Conservation (phyloP, 179 eudicot species). For the Carnegiea gigantea region DNA sequence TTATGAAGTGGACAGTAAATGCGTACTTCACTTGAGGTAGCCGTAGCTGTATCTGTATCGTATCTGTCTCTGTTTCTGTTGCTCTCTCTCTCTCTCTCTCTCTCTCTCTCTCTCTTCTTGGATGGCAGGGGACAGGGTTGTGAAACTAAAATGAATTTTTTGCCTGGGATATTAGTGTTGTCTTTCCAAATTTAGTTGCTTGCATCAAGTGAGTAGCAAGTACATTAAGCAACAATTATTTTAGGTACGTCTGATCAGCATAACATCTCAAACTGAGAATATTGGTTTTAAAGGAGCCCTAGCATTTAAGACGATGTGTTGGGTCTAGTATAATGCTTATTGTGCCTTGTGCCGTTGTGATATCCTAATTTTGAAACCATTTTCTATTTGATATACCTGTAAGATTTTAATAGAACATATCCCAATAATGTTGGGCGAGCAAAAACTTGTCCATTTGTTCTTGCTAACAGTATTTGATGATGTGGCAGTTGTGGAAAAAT, state of each 20-base stretch:
- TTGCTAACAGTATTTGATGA: slow-evolving; percentile 25
- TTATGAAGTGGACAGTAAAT: neutral
- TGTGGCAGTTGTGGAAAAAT: slow-evolving; percentile 73
- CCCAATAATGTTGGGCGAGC: neutral
- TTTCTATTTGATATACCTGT: neutral
- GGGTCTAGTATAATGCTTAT: too few relatives aligned
- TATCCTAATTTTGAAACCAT: neutral
- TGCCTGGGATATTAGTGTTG: neutral
- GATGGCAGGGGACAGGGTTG: neutral
- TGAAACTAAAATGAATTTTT: neutral
- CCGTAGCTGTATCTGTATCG: too few relatives aligned
- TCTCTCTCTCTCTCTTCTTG: neutral
- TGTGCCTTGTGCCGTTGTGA: neutral
- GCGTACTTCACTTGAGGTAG: neutral
- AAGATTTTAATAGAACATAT: neutral
- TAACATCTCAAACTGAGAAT: neutral
- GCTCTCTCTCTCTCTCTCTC: neutral
- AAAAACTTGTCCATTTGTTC: neutral
- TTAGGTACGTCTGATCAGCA: neutral
- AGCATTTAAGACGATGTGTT: too few relatives aligned
- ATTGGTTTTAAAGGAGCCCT: neutral
- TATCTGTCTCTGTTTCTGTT: neutral
- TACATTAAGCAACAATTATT: neutral
- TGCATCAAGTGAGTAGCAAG: neutral
- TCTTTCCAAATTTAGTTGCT: neutral